Evolutionary conservation across 768 basidiomycete species (phyloP).

Genomic region (Hygrocybe punicea): DNA sequence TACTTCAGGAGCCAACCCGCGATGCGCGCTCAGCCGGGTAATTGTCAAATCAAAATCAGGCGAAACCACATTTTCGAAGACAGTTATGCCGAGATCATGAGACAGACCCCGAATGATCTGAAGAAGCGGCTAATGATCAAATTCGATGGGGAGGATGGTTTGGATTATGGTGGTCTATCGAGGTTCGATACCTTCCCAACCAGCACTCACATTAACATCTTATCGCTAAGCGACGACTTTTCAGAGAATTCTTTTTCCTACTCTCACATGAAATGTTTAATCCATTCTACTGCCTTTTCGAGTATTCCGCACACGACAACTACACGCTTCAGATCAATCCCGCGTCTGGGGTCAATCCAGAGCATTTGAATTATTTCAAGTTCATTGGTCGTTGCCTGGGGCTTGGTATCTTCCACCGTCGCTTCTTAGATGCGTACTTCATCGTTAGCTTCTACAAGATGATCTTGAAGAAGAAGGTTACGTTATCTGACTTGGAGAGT

Average conservation of each 20-base stretch:
- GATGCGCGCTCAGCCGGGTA: slow-evolving; percentile 96
- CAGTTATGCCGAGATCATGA: slow-evolving; percentile 99
- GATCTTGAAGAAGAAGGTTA: slow-evolving; percentile 98
- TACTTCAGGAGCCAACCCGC: slow-evolving; percentile 99
- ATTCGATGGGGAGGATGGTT: slow-evolving; percentile 97
- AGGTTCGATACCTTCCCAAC: slow-evolving; percentile 51
- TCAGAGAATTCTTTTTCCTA: slow-evolving; percentile 99
- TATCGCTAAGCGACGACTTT: background rate
- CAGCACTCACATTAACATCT: background rate
- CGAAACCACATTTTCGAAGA: slow-evolving; percentile 99
- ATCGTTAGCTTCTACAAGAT: slow-evolving; percentile 99
- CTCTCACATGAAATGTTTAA: slow-evolving; percentile 99
- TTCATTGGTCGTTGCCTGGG: slow-evolving; percentile 96
- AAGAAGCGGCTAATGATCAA: slow-evolving; percentile 99
- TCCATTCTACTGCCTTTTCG: slow-evolving; percentile 99
- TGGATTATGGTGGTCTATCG: slow-evolving; percentile 97
- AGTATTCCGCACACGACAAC: slow-evolving; percentile 99
- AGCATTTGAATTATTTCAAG: slow-evolving; percentile 99
- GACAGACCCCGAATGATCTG: slow-evolving; percentile 95
- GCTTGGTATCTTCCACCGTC: slow-evolving; percentile 96
- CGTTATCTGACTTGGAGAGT: slow-evolving; percentile 88
- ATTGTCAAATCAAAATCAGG: slow-evolving; percentile 98
- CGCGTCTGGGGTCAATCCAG: slow-evolving; percentile 95
- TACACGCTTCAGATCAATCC: slow-evolving; percentile 99
- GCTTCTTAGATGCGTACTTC: slow-evolving; percentile 99